Evolutionary conservation across 140 eudicot species (phyloP), one percentile per base, ranked within the genome.

Genomic region (Bidens hawaiensis): DNA sequence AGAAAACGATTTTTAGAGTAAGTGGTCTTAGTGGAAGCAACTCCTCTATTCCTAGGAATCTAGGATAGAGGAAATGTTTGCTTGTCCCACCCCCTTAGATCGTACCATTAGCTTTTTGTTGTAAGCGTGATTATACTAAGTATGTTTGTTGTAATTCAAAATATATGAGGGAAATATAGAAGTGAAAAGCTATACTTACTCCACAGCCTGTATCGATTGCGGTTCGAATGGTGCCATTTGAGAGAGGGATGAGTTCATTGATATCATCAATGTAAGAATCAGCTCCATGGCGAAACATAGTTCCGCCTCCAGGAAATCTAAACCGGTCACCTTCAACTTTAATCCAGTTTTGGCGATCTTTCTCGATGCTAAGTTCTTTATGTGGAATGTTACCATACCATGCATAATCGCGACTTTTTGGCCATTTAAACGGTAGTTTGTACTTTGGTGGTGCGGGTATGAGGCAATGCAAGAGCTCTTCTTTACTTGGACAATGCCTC

Each of bases 151-250:
- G n/a, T n/a, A n/a, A n/a, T n/a, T n/a, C n/a, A n/a, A n/a, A n/a
- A n/a, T n/a, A n/a, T n/a, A n/a, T n/a, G n/a, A n/a, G n/a, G n/a
- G n/a, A n/a, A n/a, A n/a, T n/a, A n/a, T n/a, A n/a, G n/a, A n/a
- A n/a, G n/a, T n/a, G n/a, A n/a, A 23, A 38, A 51, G 48, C 6
- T 36, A 27, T 19, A 69, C 95, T 77, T 76, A 91, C 98, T 54
- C 99, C 99, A 74, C 99, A 93, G 13, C 99, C 99, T 0, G 99
- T 93, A 59, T 93, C 99, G 4, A 93, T 55, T 15, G 99, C 96
- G 1, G 96, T 93, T 22, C 99, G 83, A 30, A 93, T 85, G 53
- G 34, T 69, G 28, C 99, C 96, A 15, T 68, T 77, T 1, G 83
- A 85, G 22, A 93, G 87, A 55, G 96, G 95, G 55, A 93, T 83